Evolutionary conservation across 2,329 filamentous ascomycete species (phyloP), one percentile per base, ranked within the genome.

Genomic region (Cladophialophora bantiana): DNA sequence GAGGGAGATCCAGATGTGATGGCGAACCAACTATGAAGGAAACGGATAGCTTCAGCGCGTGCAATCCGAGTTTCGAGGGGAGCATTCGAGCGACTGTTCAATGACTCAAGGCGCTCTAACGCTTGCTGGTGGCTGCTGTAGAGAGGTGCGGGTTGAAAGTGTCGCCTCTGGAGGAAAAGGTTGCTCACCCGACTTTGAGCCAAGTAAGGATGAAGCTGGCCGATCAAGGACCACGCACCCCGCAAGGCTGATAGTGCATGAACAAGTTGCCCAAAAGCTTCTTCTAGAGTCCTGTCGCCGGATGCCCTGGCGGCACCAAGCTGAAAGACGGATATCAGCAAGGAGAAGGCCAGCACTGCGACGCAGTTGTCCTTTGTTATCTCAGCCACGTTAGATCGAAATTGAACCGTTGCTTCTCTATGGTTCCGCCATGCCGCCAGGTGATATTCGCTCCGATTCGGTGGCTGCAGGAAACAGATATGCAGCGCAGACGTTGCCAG

Each of bases 401-500:
- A 59, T 7, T 42, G 38, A 32, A 45, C 18, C 7, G 56, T 59
- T 15, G 56, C 56, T 20, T 59, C 56, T 45, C 56, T 18, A 59
- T 26, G 42, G 56, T 59, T 40, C 26, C n/a, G 56, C 26, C 26
- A 45, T 31, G 56, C 56, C 15, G 56, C 38, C 6, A 59, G 38
- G 9, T 45, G 56, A n/a, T 59, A 59, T n/a, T 59, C 56, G 15
- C 13, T 32, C 12, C n/a, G 18, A n/a, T 34, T 45, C 4, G 56
- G 7, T 15, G 56, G 56, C 36, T 45, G 38, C 15, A 59, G 38
- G 38, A 59, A 45, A 26, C 56, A 59, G 18, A 59, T 59, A 32
- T 59, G 56, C 56, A 59, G 56, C 5, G 56, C 56, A 9, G 56
- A 59, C 31, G 56, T 59, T n/a, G 56, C 56, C n/a, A 59, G 56